A percentile compares a stretch with the other conserved stretches of the same genome.
Evolutionary conservation across 495 filamentous ascomycete species (phyloP).

Genomic region (Hypoxylon lienhwacheense): DNA sequence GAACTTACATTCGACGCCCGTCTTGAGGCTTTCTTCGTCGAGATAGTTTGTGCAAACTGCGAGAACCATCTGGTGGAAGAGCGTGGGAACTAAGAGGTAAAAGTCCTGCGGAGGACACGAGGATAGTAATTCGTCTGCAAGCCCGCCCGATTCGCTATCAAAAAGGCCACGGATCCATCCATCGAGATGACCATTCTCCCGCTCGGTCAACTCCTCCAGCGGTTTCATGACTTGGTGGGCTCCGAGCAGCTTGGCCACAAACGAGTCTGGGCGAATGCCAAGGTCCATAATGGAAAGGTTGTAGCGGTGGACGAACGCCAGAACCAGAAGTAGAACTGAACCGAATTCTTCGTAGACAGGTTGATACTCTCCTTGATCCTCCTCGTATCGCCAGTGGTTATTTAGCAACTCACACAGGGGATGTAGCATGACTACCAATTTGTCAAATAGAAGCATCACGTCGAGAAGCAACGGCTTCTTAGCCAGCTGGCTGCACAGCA

Average conservation of each 20-base stretch:
- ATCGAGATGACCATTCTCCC: conserved; percentile 74
- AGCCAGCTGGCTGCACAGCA: conserved; percentile 76
- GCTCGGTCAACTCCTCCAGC: conserved; percentile 66
- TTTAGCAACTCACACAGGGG: conserved; percentile 85
- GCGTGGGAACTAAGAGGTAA: conserved; percentile 83
- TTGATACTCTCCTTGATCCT: conserved; percentile 92
- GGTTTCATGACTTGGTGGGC: conserved; percentile 62
- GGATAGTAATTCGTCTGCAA: conserved; percentile 83
- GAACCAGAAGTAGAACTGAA: conserved; percentile 77
- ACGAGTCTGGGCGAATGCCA: conserved; percentile 65
- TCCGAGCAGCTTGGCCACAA: conserved; percentile 74
- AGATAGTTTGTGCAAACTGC: conserved; percentile 72
- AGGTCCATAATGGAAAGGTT: conserved; percentile 69
- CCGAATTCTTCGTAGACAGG: conserved; percentile 97
- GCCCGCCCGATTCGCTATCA: conserved; percentile 72
- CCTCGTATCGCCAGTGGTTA: conserved; percentile 81
- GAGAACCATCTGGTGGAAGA: conserved; percentile 82
- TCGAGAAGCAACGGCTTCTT: conserved; percentile 78
- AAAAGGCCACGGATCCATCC: conserved; percentile 89
- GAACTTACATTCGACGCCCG: conserved; percentile 80
- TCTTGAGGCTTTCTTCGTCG: conserved; percentile 78
- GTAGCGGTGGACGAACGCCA: conserved; percentile 85
- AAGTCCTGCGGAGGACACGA: conserved; percentile 92
- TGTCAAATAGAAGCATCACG: conserved; percentile 83
- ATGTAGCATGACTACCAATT: conserved; percentile 70